A percentile compares a stretch with the other conserved stretches of the same genome.
These are phyloP conservation scores for Biscutella auriculata DNA, from an alignment of 441 rosid species.

Conservation along the genomic window DNA sequence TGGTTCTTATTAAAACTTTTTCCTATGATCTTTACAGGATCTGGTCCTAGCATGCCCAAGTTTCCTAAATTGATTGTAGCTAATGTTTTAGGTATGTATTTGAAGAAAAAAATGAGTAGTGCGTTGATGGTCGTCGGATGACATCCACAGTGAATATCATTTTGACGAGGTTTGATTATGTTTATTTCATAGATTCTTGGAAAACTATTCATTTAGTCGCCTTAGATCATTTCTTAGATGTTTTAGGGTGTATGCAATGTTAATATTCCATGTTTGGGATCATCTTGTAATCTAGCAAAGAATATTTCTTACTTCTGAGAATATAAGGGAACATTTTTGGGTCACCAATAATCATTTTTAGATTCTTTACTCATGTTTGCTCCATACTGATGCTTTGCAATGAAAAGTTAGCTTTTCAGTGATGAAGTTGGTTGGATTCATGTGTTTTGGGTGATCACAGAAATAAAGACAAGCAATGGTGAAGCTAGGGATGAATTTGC, in stretches of 20 bases:
- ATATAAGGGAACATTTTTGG: constrained; percentile 28
- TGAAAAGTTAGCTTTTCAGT: constrained; percentile 26
- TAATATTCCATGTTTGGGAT: not conserved
- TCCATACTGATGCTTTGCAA: too few relatives aligned
- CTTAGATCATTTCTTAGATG: not conserved
- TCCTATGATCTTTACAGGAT: too few relatives aligned
- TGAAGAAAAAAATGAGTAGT: constrained; percentile 46
- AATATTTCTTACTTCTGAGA: not conserved
- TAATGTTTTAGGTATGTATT: constrained; percentile 7
- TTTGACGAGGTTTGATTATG: constrained; percentile 51
- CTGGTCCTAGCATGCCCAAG: too few relatives aligned
- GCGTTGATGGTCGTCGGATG: constrained; percentile 48
- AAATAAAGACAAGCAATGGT: constrained; percentile 31
- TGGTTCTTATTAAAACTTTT: too few relatives aligned
- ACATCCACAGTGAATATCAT: constrained; percentile 34
- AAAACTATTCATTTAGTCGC: constrained; percentile 1
- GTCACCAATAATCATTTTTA: constrained; percentile 28
- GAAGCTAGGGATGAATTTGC: constrained; percentile 51
- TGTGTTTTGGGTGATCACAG: constrained; percentile 46
- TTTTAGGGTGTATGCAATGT: not conserved
- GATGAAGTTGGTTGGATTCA: constrained; percentile 23
- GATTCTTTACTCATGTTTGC: too few relatives aligned
- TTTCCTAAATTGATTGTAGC: not conserved
- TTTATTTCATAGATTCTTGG: not conserved
- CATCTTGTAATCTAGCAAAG: not conserved